Conservation (phyloP, 2,329 filamentous ascomycete species). For the Penicillium concentricum region DNA sequence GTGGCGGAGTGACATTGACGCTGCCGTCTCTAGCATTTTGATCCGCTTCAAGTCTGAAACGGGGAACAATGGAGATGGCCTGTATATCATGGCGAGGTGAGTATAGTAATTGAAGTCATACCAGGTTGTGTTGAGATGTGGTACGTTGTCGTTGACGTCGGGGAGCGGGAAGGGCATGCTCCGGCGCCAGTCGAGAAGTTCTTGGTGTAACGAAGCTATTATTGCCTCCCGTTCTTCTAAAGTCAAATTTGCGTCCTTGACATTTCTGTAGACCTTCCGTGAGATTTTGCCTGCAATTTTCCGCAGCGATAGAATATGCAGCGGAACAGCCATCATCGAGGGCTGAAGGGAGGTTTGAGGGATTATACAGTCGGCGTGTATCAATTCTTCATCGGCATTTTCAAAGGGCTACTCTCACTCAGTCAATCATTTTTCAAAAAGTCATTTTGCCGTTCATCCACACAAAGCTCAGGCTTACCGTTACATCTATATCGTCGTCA, state of each 20-base stretch:
- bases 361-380: slow-evolving; percentile 23
- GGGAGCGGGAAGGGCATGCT: slow-evolving; percentile 48
- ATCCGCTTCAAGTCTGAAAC: neutral
- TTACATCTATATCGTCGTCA: slow-evolving; percentile 48
- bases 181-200: slow-evolving; percentile 47
- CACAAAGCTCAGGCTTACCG: slow-evolving; percentile 16
- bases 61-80: slow-evolving; percentile 40
- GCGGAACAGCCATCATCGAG: slow-evolving; percentile 41
- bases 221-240: neutral
- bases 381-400: slow-evolving; percentile 38
- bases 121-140: slow-evolving; percentile 47
- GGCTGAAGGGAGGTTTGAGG: slow-evolving; percentile 31
- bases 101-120: slow-evolving; percentile 52
- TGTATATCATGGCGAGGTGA: slow-evolving; percentile 47
- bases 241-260: neutral
- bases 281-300: slow-evolving; percentile 45
- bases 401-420: slow-evolving; percentile 36
- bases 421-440: neutral
- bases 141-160: slow-evolving; percentile 40
- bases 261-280: slow-evolving; percentile 27
- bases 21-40: neutral
- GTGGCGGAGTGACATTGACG: neutral
- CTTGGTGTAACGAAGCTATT: slow-evolving; percentile 28
- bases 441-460: accelerated
- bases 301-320: slow-evolving; percentile 45